A percentile compares a stretch with the other conserved stretches of the same genome.
Evolutionary conservation across 164 flowering plant species (phyloP).

Genomic region (Kingdonia uniflora): DNA sequence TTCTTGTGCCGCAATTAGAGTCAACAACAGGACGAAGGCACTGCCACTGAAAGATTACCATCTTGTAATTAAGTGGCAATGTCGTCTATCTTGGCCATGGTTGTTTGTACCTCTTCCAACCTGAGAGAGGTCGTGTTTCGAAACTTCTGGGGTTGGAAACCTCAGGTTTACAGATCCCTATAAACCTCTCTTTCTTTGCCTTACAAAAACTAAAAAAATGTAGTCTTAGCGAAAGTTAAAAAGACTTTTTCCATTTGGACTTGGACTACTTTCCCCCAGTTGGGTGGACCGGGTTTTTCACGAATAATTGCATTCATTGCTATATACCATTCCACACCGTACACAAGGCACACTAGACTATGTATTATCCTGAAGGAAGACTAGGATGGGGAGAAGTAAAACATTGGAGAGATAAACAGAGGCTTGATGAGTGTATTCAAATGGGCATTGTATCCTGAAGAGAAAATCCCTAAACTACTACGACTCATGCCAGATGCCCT

Average conservation of each 20-base stretch:
- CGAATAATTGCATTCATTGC: constrained; percentile 72
- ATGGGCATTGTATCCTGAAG: constrained; percentile 76
- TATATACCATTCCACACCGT: constrained; percentile 92
- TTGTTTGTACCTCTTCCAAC: too few relatives aligned
- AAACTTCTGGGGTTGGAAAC: too few relatives aligned
- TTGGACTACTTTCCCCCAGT: constrained; percentile 49
- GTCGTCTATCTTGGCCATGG: too few relatives aligned
- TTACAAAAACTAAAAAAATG: too few relatives aligned
- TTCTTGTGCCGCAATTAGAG: constrained; percentile 69
- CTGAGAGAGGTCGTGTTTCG: too few relatives aligned
- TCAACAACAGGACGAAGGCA: constrained; percentile 91
- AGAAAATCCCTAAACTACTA: constrained; percentile 79
- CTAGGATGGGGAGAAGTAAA: constrained; percentile 95
- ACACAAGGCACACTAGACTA: constrained; percentile 73
- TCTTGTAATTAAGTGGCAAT: neutral
- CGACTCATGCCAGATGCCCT: constrained; percentile 88
- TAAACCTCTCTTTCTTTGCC: too few relatives aligned
- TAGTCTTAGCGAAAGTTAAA: neutral
- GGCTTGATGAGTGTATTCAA: constrained; percentile 85
- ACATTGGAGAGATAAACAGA: constrained; percentile 88
- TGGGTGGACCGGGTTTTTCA: constrained; percentile 93
- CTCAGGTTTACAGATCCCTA: too few relatives aligned
- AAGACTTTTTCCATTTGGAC: neutral
- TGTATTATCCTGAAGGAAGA: constrained; percentile 69
- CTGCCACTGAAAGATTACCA: constrained; percentile 68